These are phyloP conservation scores for Citrus australasica DNA, from an alignment of 345 rosid genomes.

Conservation along the genomic window DNA sequence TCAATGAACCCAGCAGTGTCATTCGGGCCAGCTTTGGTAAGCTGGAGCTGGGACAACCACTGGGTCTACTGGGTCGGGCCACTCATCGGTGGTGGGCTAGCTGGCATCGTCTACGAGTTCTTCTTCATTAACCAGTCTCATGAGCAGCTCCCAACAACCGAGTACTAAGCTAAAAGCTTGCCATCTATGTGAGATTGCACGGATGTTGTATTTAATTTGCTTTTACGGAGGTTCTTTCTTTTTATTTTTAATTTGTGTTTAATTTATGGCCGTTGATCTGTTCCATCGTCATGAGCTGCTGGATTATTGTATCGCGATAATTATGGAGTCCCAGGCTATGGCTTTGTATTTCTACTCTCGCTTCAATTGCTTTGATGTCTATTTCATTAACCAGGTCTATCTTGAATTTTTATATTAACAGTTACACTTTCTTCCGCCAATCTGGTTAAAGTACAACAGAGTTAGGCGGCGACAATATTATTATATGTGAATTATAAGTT, in stretches of 20 bases:
- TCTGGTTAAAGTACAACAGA: neutral
- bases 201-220: conserved; percentile 18
- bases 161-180: conserved; percentile 38
- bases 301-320: neutral
- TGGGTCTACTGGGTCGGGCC: conserved; percentile 98
- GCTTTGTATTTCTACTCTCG: conserved; percentile 8
- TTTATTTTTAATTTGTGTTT: conserved; percentile 15
- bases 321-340: conserved; percentile 15
- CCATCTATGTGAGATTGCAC: neutral
- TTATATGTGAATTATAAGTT: too few relatives aligned
- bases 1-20: conserved; percentile 98
- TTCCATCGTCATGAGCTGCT: neutral
- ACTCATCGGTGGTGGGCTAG: conserved; percentile 76
- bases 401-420: too few relatives aligned
- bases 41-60: conserved; percentile 89
- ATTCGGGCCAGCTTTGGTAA: conserved; percentile 87
- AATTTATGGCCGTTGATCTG: conserved; percentile 19
- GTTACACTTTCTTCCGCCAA: neutral
- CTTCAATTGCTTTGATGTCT: conserved; percentile 7
- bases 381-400: neutral
- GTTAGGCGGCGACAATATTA: neutral
- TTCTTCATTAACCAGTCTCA: conserved; percentile 62
- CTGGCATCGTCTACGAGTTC: conserved; percentile 71
- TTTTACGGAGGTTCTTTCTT: neutral
- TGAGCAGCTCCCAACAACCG: conserved; percentile 65